These are phyloP conservation scores for Trametes coccinea DNA, from an alignment of 768 basidiomycete genomes.

Conservation along the genomic window DNA sequence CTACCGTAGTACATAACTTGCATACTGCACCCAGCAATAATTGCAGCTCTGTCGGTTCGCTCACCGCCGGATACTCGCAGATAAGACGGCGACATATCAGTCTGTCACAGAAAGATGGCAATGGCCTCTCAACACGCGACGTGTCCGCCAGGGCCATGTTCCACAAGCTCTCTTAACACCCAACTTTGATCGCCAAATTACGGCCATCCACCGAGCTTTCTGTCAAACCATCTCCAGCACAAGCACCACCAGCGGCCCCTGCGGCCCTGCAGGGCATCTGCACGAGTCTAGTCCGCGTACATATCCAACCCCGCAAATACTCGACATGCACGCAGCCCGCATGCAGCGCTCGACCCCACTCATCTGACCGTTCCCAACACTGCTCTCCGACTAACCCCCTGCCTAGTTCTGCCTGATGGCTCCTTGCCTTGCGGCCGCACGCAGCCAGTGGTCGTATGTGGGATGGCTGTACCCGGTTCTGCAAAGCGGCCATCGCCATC, in stretches of 20 bases:
- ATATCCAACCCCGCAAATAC: neutral
- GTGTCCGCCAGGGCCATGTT: neutral
- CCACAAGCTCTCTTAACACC: neutral
- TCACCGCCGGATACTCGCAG: constrained; percentile 8
- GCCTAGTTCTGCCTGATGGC: constrained; percentile 7
- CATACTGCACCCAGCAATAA: too few species aligned
- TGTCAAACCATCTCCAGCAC: neutral
- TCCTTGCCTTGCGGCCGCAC: constrained; percentile 5
- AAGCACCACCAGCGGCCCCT: neutral
- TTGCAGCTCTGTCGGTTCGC: neutral
- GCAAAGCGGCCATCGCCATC: neutral
- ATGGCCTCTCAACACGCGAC: neutral
- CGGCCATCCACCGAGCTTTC: neutral
- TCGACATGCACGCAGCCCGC: neutral
- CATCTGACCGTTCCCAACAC: constrained; percentile 8
- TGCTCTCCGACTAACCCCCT: neutral
- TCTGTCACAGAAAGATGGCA: neutral
- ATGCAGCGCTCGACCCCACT: neutral
- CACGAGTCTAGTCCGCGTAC: neutral
- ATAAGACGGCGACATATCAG: constrained; percentile 8
- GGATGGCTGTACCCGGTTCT: constrained; percentile 4
- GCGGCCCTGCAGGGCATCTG: neutral
- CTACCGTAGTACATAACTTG: too few species aligned
- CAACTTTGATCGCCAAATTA: constrained; percentile 13
- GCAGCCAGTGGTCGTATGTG: neutral